phyloP scores from a whole-genome alignment of 163 green algal species.

The Coccomyxa subellipsoidea region DNA sequence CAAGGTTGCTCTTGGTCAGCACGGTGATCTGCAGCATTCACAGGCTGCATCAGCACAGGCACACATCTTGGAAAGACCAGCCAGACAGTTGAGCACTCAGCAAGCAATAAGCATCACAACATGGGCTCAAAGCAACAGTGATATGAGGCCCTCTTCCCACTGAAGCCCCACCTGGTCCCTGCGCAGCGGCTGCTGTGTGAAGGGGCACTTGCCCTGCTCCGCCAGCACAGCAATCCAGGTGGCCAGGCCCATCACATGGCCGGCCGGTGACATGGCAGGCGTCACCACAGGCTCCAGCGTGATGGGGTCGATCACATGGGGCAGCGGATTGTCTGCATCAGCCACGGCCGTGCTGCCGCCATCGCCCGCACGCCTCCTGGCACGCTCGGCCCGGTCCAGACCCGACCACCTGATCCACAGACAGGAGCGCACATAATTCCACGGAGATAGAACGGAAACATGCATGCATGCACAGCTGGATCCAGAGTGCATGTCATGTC shows the following conservation, averaged over 20 bases:
- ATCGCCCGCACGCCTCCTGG: slow-evolving; percentile 58
- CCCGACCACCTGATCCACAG: slow-evolving; percentile 61
- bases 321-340: slow-evolving; percentile 69
- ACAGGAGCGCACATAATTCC: too few species aligned
- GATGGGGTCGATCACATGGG: slow-evolving; percentile 76
- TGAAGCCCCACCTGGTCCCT: slow-evolving; percentile 14
- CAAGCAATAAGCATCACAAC: too few species aligned
- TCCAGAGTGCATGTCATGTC: too few species aligned
- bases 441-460: too few species aligned
- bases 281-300: slow-evolving; percentile 79
- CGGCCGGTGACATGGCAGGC: slow-evolving; percentile 77
- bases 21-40: slow-evolving; percentile 56
- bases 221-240: slow-evolving; percentile 81
- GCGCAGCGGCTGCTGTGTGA: slow-evolving; percentile 74
- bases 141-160: background rate
- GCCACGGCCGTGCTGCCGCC: background rate
- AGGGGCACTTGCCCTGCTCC: slow-evolving; percentile 70
- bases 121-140: background rate
- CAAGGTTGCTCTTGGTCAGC: slow-evolving; percentile 73
- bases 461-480: too few species aligned
- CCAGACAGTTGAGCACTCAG: too few species aligned
- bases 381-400: slow-evolving; percentile 67
- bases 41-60: background rate
- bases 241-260: slow-evolving; percentile 76
- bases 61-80: background rate